Base-by-base conservation (phyloP, 164 flowering plant genomes). In the Vitis labrusca region DNA sequence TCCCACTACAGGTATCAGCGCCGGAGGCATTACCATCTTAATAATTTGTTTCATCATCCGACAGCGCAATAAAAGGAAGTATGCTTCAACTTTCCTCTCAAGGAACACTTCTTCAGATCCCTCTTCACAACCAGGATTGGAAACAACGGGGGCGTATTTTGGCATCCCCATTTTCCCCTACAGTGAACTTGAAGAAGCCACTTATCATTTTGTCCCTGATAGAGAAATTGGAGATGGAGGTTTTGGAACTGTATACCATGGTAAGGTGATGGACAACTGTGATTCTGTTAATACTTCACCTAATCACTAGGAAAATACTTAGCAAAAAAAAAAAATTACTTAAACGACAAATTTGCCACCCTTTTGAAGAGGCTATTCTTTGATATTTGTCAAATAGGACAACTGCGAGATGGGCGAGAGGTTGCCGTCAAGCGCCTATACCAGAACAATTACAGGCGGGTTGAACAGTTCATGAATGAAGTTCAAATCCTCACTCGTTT, bases 381-480 rank as follows among this genome's bases (percentile, higher is more conserved):
- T 61, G 54, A 7, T 63, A 1, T 1, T 55, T 58, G 30, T 52
- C 10, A 61, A 64, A 9, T 62, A 88, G 97, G 93, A 8, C 84
- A 82, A 71, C 92, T 92, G 17, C 63, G 55, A 50, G 97, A 92
- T 70, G 93, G 93, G 17, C 79, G 93, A 29, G 86, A 77, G 60
- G 97, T 90, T 16, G 97, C 97, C 23, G 87, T 92, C 14, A 91
- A 91, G 81, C 84, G 93, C 27, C 68, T 90, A 9, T 87, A 80
- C 37, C 85, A 88, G 77, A 84, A 78, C 82, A 92, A 86, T 74
- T 82, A 64, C 74, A 84, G 75, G 64, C 78, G 88, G 27, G 78
- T 84, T n/a, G 82, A 87, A 56, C 97, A 92, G 64, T 92, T 92
- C 83, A 78, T 77, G 79, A 92, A 88, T 54, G 97, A 92, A 76